Percentiles rank a stretch among this genome's conserved stretches.
phyloP scores from a whole-genome alignment of 345 rosid species.

The Camelina neglecta region DNA sequence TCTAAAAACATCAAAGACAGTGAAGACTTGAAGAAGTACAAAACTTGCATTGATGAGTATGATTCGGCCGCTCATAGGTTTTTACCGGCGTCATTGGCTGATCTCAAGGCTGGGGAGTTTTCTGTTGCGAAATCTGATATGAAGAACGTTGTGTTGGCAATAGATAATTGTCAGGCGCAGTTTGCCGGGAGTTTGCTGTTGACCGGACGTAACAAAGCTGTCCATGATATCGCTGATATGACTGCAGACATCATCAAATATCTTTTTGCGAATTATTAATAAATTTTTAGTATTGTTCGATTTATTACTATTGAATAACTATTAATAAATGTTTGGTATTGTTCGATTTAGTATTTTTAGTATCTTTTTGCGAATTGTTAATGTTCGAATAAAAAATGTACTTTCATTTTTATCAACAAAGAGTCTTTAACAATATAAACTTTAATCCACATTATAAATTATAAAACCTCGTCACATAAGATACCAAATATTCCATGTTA shows the following conservation, averaged over 20 bases:
- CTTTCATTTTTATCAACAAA: too few species aligned
- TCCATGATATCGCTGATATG: slow-evolving; percentile 41
- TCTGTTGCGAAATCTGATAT: not conserved
- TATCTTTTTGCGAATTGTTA: too few species aligned
- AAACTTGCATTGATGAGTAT: slow-evolving; percentile 39
- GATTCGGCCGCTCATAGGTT: slow-evolving; percentile 11
- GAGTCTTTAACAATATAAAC: too few species aligned
- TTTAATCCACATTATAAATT: too few species aligned
- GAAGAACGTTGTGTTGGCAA: not conserved
- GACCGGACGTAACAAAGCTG: slow-evolving; percentile 4
- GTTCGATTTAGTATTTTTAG: too few species aligned
- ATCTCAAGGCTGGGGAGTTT: slow-evolving; percentile 31
- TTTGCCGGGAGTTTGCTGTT: not conserved
- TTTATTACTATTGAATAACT: too few species aligned
- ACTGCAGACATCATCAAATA: slow-evolving; percentile 30
- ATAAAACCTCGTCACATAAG: too few species aligned
- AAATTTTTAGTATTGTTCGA: too few species aligned
- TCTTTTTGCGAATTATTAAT: too few species aligned
- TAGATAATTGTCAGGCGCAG: not conserved
- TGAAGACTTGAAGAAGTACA: not conserved
- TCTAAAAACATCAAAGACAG: not conserved
- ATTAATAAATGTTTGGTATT: too few species aligned
- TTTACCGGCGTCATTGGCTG: slow-evolving; percentile 21
- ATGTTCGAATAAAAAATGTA: too few species aligned
- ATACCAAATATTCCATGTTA: too few species aligned